A percentile compares a stretch with the other conserved stretches of the same genome.
Evolutionary conservation across 257 asterid genomes (phyloP).

Genomic region (Plantago major): DNA sequence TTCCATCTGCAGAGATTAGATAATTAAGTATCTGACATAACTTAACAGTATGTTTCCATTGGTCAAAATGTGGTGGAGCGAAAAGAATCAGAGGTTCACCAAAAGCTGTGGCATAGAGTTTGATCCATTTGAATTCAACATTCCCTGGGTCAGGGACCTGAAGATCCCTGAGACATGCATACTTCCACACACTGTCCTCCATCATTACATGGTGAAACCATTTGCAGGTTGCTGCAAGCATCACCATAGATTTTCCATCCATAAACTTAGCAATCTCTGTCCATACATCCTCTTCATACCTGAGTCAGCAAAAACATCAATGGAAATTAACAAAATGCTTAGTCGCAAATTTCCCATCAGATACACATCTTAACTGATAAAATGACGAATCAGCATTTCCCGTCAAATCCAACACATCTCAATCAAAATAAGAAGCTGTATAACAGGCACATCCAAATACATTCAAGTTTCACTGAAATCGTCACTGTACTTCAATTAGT

Average conservation of each 20-base stretch:
- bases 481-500: not conserved
- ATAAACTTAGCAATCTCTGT: constrained; percentile 85
- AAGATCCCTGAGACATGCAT: constrained; percentile 87
- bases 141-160: constrained; percentile 79
- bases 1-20: constrained; percentile 69
- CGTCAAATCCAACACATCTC: not conserved
- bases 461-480: constrained; percentile 16
- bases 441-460: not conserved
- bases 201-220: constrained; percentile 71
- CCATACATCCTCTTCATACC: constrained; percentile 92
- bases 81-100: constrained; percentile 42
- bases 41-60: not conserved
- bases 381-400: too few relatives aligned
- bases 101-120: constrained; percentile 73
- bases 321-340: not conserved
- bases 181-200: constrained; percentile 80
- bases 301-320: constrained; percentile 16
- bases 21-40: constrained; percentile 15
- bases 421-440: not conserved
- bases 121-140: constrained; percentile 67
- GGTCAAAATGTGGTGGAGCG: constrained; percentile 1
- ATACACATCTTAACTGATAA: not conserved
- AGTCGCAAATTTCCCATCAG: not conserved
- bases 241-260: constrained; percentile 87
- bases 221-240: constrained; percentile 71